Evolutionary conservation across 768 basidiomycete species (phyloP), one percentile per base, ranked within the genome.

Genomic region (Goffeauzyma gilvescens): DNA sequence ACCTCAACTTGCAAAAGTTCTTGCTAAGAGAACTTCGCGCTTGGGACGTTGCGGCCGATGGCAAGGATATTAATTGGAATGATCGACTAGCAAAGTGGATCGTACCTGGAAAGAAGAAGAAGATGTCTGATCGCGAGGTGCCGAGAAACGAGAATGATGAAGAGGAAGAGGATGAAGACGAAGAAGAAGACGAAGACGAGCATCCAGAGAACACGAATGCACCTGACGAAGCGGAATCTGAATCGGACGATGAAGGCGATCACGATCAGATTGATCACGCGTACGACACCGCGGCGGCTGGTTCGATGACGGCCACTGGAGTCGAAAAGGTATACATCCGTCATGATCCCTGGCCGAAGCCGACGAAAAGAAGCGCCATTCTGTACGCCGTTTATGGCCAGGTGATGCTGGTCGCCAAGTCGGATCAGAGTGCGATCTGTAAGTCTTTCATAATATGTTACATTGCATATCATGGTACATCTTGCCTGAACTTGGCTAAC

Each of bases 351-450:
- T 26, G 25, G 27, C 15, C 21, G 10, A 44, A 38, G 12, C 56
- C 83, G 2, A 78, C 71, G 15, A 79, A 76, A 60, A 66, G 74
- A 24, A 85, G 79, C 50, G 78, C 84, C 0, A 62, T 79, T 30
- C 68, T 75, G 17, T 71, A 81, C 12, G 67, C 77, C 1, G 64
- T 83, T 15, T 90, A 90, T 54, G 87, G 83, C 0, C 79, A 81
- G 55, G 71, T 84, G 37, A 79, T 81, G 53, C 71, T 83, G n/a
- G 74, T 75, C 3, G 78, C 79, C 17, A 81, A 76, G 65, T 85
- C 82, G 52, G 87, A 79, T 60, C 85, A 93, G 55, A 81, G 80
- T 52, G 81, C 86, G 4, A 75, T 89, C 39, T 89, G 89, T 90
- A 52, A 53, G 83, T 68, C 1, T 26, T 17, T 15, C 6, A 30